A percentile compares a stretch with the other conserved stretches of the same genome.
Evolutionary conservation across 1,284 basidiomycete species (phyloP).

Genomic region (Ceratobasidium sp.): DNA sequence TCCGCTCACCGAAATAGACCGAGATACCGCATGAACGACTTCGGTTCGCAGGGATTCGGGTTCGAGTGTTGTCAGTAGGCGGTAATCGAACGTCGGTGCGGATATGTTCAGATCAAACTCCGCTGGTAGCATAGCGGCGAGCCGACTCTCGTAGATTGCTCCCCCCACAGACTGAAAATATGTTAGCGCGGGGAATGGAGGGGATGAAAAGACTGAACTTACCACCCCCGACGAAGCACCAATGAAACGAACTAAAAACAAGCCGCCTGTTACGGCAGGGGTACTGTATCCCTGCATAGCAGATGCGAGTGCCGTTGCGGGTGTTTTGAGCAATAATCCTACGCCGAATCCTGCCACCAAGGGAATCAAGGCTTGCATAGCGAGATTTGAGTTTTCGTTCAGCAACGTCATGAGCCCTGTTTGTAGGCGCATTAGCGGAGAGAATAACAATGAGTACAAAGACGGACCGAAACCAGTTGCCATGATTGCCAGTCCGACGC

Average conservation of each 20-base stretch:
- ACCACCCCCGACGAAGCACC: conserved; percentile 82
- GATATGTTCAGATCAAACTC: conserved; percentile 57
- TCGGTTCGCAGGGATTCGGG: conserved; percentile 40
- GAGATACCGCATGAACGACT: conserved; percentile 44
- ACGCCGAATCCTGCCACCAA: conserved; percentile 78
- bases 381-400: conserved; percentile 60
- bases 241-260: conserved; percentile 84
- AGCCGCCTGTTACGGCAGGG: conserved; percentile 81
- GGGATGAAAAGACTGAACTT: conserved; percentile 49
- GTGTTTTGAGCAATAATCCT: conserved; percentile 83
- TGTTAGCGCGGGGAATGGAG: conserved; percentile 9
- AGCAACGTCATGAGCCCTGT: conserved; percentile 73
- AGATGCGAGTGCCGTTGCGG: conserved; percentile 77
- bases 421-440: neutral
- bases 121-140: conserved; percentile 62
- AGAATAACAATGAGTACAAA: neutral
- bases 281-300: conserved; percentile 70
- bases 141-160: conserved; percentile 71
- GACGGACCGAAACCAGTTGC: conserved; percentile 75
- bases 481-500: conserved; percentile 68
- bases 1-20: conserved; percentile 46
- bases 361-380: conserved; percentile 65
- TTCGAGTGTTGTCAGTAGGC: conserved; percentile 59
- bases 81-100: conserved; percentile 66
- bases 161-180: conserved; percentile 71